Evolutionary conservation across 2,329 filamentous ascomycete genomes (phyloP).

Genomic region (Aspergillus sp.): DNA sequence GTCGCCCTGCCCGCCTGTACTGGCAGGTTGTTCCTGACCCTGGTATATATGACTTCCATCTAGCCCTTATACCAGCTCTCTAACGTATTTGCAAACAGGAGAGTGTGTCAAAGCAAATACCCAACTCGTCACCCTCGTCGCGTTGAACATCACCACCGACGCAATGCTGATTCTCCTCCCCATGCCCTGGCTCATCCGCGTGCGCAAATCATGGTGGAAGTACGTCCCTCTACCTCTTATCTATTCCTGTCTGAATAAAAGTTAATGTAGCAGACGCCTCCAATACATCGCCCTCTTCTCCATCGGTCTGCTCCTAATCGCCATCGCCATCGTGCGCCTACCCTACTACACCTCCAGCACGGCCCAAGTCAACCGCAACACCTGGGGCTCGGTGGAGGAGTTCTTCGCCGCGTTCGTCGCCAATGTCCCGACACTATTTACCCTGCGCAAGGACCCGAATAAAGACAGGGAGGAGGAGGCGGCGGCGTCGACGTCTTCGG

Average conservation of each 20-base stretch:
- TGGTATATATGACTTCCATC: not conserved
- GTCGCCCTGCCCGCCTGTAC: slow-evolving; percentile 5
- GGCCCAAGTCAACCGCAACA: slow-evolving; percentile 2
- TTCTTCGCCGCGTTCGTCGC: slow-evolving; percentile 12
- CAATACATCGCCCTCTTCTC: slow-evolving; percentile 12
- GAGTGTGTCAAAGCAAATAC: slow-evolving; percentile 3
- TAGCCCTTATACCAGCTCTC: too few relatives aligned
- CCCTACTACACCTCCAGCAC: slow-evolving; percentile 2
- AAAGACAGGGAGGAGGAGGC: not conserved
- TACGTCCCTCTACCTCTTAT: not conserved
- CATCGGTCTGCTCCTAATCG: slow-evolving; percentile 11
- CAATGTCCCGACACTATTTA: slow-evolving; percentile 14
- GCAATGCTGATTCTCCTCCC: slow-evolving; percentile 13
- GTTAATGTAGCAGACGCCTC: slow-evolving; percentile 1
- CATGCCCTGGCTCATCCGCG: slow-evolving; percentile 11
- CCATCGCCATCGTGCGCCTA: slow-evolving; percentile 10
- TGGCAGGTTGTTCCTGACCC: slow-evolving; percentile 13
- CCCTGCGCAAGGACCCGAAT: not conserved
- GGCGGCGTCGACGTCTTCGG: not conserved
- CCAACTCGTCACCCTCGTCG: slow-evolving; percentile 3
- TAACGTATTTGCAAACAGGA: not conserved
- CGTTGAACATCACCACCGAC: slow-evolving; percentile 12
- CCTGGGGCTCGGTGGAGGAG: slow-evolving; percentile 6
- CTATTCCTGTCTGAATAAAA: too few relatives aligned
- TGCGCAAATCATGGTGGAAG: slow-evolving; percentile 7